Evolutionary conservation across 805 yeast species (phyloP), one percentile per base, ranked within the genome.

Genomic region (Wickerhamomyces chambardii): DNA sequence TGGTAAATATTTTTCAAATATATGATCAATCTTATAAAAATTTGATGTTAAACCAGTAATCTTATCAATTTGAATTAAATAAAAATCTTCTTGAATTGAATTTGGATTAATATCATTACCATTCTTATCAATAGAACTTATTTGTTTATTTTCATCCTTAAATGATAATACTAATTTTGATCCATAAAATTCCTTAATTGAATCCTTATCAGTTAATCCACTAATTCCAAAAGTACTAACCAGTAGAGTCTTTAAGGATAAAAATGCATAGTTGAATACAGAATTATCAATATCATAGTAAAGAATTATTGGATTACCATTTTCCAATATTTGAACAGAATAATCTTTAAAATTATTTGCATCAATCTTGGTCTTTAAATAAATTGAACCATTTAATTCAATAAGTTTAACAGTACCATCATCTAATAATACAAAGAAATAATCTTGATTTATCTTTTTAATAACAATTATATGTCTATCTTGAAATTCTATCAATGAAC

Each of bases 111-210:
- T n/a, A n/a, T n/a, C n/a, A n/a, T n/a, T n/a, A n/a, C n/a, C n/a
- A n/a, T n/a, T 28, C 6, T 32, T 34, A 33, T 47, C 33, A 17
- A 51, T 35, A 5, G 28, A 29, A 6, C 43, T 17, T 2, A 36
- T 34, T 15, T 39, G 33, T 24, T 11, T 11, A 11, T 24, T n/a
- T 28, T 37, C 35, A 24, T 41, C 34, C 11, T 28, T 22, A 6
- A 33, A 24, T 15, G 40, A 31, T 29, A 36, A 34, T n/a, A 48
- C 41, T n/a, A 52, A 35, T 25, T 50, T 50, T 2, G 51, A 27
- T 6, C 55, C 55, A 32, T 30, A 36, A 31, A 43, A 37, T 22
- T 50, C 56, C 3, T 27, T 26, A 29, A 51, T 37, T n/a, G 45
- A 30, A n/a, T 39, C 38, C 15, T 24, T 24, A 19, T 19, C 5